Evolutionary conservation across 305 asterid species (phyloP), one percentile per base, ranked within the genome.

Genomic region (Fraxinus sp.): DNA sequence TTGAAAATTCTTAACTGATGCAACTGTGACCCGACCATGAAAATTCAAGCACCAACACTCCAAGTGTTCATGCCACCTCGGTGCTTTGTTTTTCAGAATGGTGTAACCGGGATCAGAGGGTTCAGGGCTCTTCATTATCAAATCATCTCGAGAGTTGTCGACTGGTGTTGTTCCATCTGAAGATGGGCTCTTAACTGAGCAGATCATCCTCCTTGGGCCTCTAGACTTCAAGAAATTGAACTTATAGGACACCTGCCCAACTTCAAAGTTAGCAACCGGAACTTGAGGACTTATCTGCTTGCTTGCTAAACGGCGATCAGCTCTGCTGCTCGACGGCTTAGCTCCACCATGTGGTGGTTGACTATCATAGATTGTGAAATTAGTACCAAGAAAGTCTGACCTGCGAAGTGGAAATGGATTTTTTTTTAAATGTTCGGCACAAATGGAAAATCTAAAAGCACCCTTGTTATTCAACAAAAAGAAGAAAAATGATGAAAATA

Each of bases 1-100:
- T 78, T 95, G 98, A 81, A 95, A 95, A 80, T 95, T 95, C 92
- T 95, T 95, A 10, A 95, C 99, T 0, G 99, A 94, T 2, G 99
- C 99, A 3, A 94, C 98, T 0, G 99, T 95, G n/a, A 95, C 99
- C 84, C 99, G 87, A 2, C 98, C 99, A 7, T 95, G 99, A 85
- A 95, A 95, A 87, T 95, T 95, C 90, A 95, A 88, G 90, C 99
- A 95, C 99, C 99, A 95, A 76, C 98, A 95, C 80, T 95, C 97
- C 87, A 95, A 86, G 83, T 94, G 93, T 49, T 94, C 98, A 11
- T 94, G 98, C 99, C 99, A 94, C 75, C 98, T 84, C 0, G 99
- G 99, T 33, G 99, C 92, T 83, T 95, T 95, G 88, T 94, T 95
- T 87, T 85, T 95, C 88, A 95, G 71, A 75, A 95, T 68, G 1